phyloP scores from a whole-genome alignment of 2,329 filamentous ascomycete genomes.

The Alternaria viburni region DNA sequence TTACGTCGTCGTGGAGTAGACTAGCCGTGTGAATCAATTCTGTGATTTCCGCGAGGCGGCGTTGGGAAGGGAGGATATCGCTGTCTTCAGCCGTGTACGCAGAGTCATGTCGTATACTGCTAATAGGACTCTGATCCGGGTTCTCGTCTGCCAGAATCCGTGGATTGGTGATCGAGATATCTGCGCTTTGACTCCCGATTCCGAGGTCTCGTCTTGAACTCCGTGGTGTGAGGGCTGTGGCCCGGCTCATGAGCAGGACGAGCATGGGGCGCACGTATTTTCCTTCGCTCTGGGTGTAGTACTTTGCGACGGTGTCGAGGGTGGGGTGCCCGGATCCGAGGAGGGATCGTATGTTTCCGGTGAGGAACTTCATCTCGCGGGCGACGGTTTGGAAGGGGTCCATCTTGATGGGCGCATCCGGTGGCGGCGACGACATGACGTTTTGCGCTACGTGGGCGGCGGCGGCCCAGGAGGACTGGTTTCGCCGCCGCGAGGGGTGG shows the following conservation, averaged over 20 bases:
- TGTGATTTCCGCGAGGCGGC: constrained; percentile 92
- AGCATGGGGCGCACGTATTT: constrained; percentile 96
- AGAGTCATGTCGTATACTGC: constrained; percentile 59
- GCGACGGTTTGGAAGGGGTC: constrained; percentile 90
- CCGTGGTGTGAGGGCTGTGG: constrained; percentile 80
- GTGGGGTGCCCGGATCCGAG: constrained; percentile 93
- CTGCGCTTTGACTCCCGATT: constrained; percentile 51
- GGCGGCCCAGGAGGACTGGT: constrained; percentile 75
- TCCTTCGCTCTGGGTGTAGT: constrained; percentile 95
- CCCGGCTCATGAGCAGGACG: constrained; percentile 94
- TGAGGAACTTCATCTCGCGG: constrained; percentile 96
- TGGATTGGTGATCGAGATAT: constrained; percentile 66
- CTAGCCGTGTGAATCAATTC: constrained; percentile 98
- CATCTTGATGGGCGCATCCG: constrained; percentile 72
- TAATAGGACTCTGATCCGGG: constrained; percentile 59
- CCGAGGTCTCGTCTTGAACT: constrained; percentile 22
- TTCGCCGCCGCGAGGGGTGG: constrained; percentile 52
- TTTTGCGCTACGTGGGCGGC: constrained; percentile 72
- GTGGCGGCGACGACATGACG: constrained; percentile 68
- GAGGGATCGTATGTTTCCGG: constrained; percentile 90
- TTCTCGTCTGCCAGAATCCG: constrained; percentile 80
- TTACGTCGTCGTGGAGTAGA: constrained; percentile 96
- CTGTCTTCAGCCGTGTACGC: constrained; percentile 55
- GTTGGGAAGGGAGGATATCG: constrained; percentile 89
- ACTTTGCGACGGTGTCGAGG: constrained; percentile 93